Evolutionary conservation across 257 asterid genomes (phyloP), one percentile per base, ranked within the genome.

Genomic region (Voacanga thouarsii): DNA sequence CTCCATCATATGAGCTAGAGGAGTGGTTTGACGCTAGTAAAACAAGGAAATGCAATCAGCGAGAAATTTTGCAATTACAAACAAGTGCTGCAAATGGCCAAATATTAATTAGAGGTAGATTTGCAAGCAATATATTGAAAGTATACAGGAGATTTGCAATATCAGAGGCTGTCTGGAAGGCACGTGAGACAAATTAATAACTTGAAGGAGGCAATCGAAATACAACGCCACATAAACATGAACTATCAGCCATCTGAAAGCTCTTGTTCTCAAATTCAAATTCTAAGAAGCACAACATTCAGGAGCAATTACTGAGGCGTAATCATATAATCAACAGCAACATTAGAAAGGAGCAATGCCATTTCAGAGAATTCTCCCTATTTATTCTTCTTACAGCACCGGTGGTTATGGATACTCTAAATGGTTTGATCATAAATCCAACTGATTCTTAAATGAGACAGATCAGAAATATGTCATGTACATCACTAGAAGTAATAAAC

Each of bases 21-120:
- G 92, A 65, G 37, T 75, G 75, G 57, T 69, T 43, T 60, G 91
- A 72, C 86, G 39, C 94, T 85, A 87, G 56, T 60, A 43, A 61
- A 74, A 84, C 44, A 79, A 74, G 59, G 14, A 26, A 53, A 65
- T n/a, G 12, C 12, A 26, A n/a, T n/a, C 23, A 63, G 69, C 50
- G 10, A 61, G n/a, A 37, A 23, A 49, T 37, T 49, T 12, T 11
- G 3, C 72, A 59, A 55, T 2, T 11, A 53, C 53, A 24, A 41
- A 39, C 16, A 9, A 55, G 44, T 2, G 16, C 23, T n/a, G 12
- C n/a, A n/a, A 57, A 57, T 41, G 44, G n/a, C 55, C 43, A n/a
- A n/a, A 23, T 49, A 53, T 15, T 28, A 21, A 21, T 9, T 3
- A 21, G 3, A 33, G 33, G 64, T 41, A 71, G 21, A 45, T 72